phyloP scores from a whole-genome alignment of 371 early-diverging fungal genomes.

The Fennellomyces sp. region DNA sequence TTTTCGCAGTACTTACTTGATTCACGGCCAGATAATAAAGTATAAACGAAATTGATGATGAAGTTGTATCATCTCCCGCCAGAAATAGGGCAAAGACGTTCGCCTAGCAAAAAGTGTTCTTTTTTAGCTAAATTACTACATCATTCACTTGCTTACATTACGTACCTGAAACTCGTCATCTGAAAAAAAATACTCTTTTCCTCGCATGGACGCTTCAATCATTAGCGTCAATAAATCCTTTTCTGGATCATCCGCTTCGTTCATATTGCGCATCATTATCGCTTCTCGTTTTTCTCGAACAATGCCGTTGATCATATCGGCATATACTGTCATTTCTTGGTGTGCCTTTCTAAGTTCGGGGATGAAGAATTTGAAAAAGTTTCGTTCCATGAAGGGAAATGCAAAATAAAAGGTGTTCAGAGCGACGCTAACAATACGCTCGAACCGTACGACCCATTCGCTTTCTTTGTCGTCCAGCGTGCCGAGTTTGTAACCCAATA shows the following conservation, averaged over 20 bases:
- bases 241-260: constrained; percentile 8
- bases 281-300: background rate
- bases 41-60: constrained; percentile 12
- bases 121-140: too few species aligned
- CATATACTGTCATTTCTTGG: background rate
- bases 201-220: constrained; percentile 30
- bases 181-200: constrained; percentile 11
- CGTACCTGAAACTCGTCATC: constrained; percentile 25
- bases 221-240: constrained; percentile 41
- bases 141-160: too few species aligned
- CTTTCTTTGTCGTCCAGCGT: too few species aligned
- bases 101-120: too few species aligned
- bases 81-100: constrained; percentile 23
- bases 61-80: constrained; percentile 20
- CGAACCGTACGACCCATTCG: too few species aligned
- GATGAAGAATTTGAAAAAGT: background rate
- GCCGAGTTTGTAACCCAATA: too few species aligned
- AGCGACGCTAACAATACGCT: too few species aligned
- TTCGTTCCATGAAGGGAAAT: constrained; percentile 26
- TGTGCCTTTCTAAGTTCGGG: background rate
- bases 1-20: constrained; percentile 11
- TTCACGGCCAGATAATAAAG: constrained; percentile 20
- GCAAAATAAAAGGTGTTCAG: constrained; percentile 5
- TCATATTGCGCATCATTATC: background rate
- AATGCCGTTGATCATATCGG: background rate